Evolutionary conservation across 176 grass and related monocot species (phyloP).

Genomic region (Triticum urartu): DNA sequence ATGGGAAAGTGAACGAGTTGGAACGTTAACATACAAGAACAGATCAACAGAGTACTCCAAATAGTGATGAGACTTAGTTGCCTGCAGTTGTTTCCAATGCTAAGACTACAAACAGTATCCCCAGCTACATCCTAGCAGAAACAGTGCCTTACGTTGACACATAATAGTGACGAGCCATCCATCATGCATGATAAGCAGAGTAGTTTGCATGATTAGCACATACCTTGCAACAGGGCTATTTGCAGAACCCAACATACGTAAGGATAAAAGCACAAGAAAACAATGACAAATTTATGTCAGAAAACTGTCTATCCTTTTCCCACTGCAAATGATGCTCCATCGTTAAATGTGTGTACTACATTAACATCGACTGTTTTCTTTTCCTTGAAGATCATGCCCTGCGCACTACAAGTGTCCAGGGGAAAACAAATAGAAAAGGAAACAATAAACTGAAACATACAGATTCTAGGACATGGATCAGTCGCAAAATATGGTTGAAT

Average conservation of each 20-base stretch:
- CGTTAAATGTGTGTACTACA: background rate
- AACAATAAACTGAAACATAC: background rate
- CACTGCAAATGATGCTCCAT: background rate
- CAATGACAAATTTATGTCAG: background rate
- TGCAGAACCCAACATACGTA: background rate
- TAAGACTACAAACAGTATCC: background rate
- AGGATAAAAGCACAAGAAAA: background rate
- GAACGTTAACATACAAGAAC: background rate
- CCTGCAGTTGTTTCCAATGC: background rate
- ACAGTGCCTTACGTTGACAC: background rate
- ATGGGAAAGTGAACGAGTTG: background rate
- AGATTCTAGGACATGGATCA: background rate
- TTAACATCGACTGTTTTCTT: background rate
- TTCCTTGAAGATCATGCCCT: background rate
- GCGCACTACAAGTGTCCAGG: background rate
- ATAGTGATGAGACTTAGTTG: background rate
- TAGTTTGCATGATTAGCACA: slow-evolving; percentile 17
- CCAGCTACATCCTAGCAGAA: background rate
- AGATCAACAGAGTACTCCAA: background rate
- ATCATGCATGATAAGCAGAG: background rate
- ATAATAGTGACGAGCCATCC: background rate
- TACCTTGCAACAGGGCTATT: background rate
- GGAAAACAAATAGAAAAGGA: slow-evolving; percentile 7
- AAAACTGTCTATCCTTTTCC: background rate
- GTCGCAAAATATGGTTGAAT: background rate